phyloP scores from a whole-genome alignment of 495 filamentous ascomycete species.

The Neurospora intermedia region DNA sequence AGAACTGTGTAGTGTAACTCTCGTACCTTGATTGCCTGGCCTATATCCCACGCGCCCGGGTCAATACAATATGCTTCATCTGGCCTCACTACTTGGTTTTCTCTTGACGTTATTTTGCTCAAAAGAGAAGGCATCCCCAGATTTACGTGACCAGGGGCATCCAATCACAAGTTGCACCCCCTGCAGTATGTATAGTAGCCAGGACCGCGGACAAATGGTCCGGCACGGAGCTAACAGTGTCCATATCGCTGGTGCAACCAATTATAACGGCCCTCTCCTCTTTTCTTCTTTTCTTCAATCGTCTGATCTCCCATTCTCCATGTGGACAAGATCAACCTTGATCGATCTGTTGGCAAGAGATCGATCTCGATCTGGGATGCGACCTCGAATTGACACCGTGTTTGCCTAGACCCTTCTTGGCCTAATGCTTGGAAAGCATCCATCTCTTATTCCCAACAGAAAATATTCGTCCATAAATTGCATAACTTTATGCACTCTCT shows the following conservation, averaged over 20 bases:
- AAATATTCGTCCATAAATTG: neutral
- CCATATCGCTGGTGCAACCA: neutral
- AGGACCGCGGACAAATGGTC: neutral
- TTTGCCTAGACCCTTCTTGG: neutral
- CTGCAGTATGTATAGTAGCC: no score
- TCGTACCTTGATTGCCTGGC: neutral
- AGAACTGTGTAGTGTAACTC: neutral
- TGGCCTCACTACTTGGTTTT: no score
- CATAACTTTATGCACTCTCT: neutral
- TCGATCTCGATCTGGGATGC: neutral
- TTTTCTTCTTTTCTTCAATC: neutral
- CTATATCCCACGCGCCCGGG: neutral
- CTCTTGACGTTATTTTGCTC: neutral
- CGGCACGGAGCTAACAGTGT: neutral
- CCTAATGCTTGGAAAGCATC: neutral
- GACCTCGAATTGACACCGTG: neutral
- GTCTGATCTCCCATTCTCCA: neutral
- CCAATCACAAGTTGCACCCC: neutral
- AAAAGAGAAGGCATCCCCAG: neutral
- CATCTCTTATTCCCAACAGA: neutral
- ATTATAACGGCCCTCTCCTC: neutral
- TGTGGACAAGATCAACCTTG: neutral
- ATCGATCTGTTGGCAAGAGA: neutral
- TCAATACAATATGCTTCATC: no score
- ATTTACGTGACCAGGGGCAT: neutral